Base-by-base conservation (phyloP, 2,329 filamentous ascomycete genomes). In the Delphinella strobiligena region DNA sequence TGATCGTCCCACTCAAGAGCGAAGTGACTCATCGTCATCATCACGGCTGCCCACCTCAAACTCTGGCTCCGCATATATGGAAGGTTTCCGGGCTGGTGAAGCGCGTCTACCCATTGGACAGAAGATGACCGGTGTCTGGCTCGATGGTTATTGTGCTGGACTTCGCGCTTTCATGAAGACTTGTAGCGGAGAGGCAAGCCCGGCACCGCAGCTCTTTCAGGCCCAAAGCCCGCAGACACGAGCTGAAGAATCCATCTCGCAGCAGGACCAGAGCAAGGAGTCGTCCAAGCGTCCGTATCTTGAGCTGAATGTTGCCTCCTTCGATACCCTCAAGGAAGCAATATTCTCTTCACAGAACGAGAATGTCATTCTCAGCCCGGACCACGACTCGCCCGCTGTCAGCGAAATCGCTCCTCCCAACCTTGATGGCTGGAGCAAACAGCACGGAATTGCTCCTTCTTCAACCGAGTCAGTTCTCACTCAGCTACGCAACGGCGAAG, bases 101-200 rank as follows among this genome's bases (percentile, higher is more conserved):
- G 41, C 52, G 36, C 54, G 56, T 37, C 43, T 45, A 19, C 42
- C 48, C 12, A 45, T 56, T 19, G 48, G 45, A 11, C 30, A 42
- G n/a, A 49, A 54, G 15, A 49, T 49, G 24, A 43, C 38, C 11
- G 51, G 49, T 4, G 47, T 54, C 18, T 56, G 49, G 38, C 41
- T 60, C 8, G 48, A 54, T 5, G 58, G 58, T 8, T 60, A 60
- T 44, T 58, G 55, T 37, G 47, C 51, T 18, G 57, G 55, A 9
- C 38, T 58, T 32, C 44, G 22, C 12, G 22, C 22, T 7, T 27
- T 12, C 22, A 27, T 27, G 22, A 27, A 27, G 7, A 12, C 7
- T 12, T 7, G 7, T 27, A 12, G 22, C 22, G 22, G 12, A 27
- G n/a, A n/a, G n/a, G n/a, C n/a, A n/a, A n/a, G n/a, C n/a, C n/a